These are phyloP conservation scores for Chlamydomonas sp. DNA, from an alignment of 139 green algal genomes.

Conservation along the genomic window DNA sequence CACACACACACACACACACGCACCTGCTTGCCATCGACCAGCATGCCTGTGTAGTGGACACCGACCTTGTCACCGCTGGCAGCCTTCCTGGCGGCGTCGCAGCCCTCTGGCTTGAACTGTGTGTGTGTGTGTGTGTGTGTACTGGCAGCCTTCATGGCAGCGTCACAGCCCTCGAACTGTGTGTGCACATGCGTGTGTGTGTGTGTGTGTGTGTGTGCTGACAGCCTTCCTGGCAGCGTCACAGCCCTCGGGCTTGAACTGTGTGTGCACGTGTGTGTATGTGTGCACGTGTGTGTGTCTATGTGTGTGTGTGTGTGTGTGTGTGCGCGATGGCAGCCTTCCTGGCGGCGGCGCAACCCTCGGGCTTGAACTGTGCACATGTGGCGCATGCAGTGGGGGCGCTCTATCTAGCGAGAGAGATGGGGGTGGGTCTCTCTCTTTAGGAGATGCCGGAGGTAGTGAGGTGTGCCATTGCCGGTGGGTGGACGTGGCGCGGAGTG, in stretches of 20 bases:
- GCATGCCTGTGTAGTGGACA: slow-evolving; percentile 4
- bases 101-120: slow-evolving; percentile 1
- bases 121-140: no score
- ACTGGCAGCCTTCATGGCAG: background rate
- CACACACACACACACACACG: no score
- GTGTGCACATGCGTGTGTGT: no score
- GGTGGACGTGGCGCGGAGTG: no score
- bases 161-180: background rate
- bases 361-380: slow-evolving; percentile 4
- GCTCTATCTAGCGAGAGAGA: no score
- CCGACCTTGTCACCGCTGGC: background rate
- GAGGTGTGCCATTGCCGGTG: no score
- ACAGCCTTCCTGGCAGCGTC: background rate
- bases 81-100: slow-evolving; percentile 2
- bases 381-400: no score
- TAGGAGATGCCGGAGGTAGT: no score
- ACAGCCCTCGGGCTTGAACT: slow-evolving; percentile 1
- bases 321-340: background rate
- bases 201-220: background rate
- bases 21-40: background rate
- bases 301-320: no score
- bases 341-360: background rate
- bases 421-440: no score
- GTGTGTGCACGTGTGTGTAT: no score
- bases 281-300: no score